A percentile compares a stretch with the other conserved stretches of the same genome.
Conservation (phyloP, 2,329 filamentous ascomycete species). For the Orbilia brochopaga region DNA sequence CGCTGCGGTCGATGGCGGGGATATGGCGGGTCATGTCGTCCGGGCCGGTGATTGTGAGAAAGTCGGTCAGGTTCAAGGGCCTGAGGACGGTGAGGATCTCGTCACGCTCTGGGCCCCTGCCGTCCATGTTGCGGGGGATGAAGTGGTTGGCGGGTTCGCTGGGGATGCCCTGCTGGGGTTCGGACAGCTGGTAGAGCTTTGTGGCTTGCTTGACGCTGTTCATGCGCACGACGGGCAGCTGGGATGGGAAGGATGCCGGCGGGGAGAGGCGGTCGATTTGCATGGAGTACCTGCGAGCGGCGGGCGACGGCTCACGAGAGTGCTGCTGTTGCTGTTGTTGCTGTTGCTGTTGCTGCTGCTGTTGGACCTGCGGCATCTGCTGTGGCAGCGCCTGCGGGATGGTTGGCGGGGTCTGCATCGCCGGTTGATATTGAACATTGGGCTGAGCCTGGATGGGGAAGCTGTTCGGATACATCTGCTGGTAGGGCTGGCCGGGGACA, state of each 20-base stretch:
- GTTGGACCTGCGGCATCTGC: slow-evolving; percentile 33
- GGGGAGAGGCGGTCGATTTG: slow-evolving; percentile 35
- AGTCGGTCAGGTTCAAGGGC: slow-evolving; percentile 48
- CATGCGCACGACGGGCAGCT: slow-evolving; percentile 41
- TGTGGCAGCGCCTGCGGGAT: slow-evolving; percentile 17
- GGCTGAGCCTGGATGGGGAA: slow-evolving; percentile 34
- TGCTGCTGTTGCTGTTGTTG: not conserved
- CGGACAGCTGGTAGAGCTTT: slow-evolving; percentile 44
- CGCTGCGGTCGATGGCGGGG: slow-evolving; percentile 39
- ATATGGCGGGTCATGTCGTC: slow-evolving; percentile 51
- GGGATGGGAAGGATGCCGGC: slow-evolving; percentile 39
- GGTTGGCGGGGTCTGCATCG: slow-evolving; percentile 18
- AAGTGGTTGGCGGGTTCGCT: slow-evolving; percentile 40
- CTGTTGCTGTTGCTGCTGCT: slow-evolving; percentile 32
- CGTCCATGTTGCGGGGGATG: slow-evolving; percentile 44
- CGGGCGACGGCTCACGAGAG: slow-evolving; percentile 42
- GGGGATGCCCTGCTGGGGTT: slow-evolving; percentile 28
- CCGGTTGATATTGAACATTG: slow-evolving; percentile 28
- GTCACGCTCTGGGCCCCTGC: slow-evolving; percentile 27
- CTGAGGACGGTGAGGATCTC: slow-evolving; percentile 40
- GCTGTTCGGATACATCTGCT: slow-evolving; percentile 38
- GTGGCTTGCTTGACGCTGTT: slow-evolving; percentile 42
- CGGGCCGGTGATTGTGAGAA: slow-evolving; percentile 47
- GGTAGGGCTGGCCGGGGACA: slow-evolving; percentile 32
- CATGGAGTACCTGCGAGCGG: slow-evolving; percentile 46